Conservation (phyloP, 2,329 filamentous ascomycete genomes). For the Juglanconis sp. region DNA sequence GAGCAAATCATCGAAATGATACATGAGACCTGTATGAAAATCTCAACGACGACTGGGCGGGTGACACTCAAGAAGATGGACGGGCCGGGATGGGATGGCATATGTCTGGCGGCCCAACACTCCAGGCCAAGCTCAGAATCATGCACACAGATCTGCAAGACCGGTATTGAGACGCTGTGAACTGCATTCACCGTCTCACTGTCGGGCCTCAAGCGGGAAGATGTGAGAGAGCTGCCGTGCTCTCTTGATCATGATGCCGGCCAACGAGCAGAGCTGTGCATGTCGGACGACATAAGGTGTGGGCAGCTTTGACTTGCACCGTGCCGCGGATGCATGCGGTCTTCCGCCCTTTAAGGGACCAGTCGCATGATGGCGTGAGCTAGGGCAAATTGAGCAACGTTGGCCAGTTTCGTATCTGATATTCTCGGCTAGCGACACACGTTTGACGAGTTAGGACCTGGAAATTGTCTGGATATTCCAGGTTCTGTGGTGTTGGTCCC, state of each 20-base stretch:
- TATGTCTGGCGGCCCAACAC: constrained; percentile 13
- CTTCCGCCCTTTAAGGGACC: constrained; percentile 8
- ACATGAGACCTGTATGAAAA: constrained; percentile 3
- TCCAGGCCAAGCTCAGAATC: neutral
- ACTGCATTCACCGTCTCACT: neutral
- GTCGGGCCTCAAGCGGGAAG: neutral
- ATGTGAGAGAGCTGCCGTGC: neutral
- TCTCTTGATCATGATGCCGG: neutral
- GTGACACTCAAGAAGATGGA: constrained; percentile 1
- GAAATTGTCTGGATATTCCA: constrained; percentile 3
- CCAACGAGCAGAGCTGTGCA: constrained; percentile 4
- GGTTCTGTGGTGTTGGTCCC: neutral
- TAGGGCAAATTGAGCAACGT: neutral
- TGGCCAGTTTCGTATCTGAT: neutral
- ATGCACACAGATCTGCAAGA: constrained; percentile 3
- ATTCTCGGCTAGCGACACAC: neutral
- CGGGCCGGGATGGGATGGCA: neutral
- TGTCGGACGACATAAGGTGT: neutral
- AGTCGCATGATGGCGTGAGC: neutral
- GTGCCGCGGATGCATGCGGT: constrained; percentile 5
- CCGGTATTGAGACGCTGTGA: neutral
- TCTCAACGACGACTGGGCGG: constrained; percentile 1
- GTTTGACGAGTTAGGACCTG: neutral
- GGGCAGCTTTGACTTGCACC: neutral
- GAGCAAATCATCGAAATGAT: constrained; percentile 15